Conservation (phyloP, 106 monocot species). For the Alisma plantagoaquatica region DNA sequence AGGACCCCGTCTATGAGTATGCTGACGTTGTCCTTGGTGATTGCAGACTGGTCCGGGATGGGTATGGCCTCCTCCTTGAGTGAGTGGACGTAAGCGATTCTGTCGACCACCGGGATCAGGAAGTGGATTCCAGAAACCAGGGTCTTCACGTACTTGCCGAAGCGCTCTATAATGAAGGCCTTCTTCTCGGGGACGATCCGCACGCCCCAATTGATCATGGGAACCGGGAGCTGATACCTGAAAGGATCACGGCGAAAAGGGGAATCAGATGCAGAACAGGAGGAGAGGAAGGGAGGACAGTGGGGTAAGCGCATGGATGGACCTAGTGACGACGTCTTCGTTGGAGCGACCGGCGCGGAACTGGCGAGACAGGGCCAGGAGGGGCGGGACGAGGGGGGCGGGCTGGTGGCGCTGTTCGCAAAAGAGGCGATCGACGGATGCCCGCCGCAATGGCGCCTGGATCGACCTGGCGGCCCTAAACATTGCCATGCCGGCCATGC, state of each 20-base stretch:
- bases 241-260: background rate
- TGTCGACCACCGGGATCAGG: constrained; percentile 41
- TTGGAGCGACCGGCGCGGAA: constrained; percentile 6
- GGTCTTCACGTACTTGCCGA: constrained; percentile 18
- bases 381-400: background rate
- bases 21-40: constrained; percentile 95
- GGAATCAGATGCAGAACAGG: background rate
- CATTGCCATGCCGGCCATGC: too few relatives aligned
- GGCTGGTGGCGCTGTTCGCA: too few relatives aligned
- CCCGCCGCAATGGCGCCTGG: too few relatives aligned
- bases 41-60: constrained; percentile 83
- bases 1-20: constrained; percentile 85
- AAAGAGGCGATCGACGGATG: too few relatives aligned
- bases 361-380: background rate
- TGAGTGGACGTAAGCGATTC: constrained; percentile 91
- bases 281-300: background rate
- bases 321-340: background rate
- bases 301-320: too few relatives aligned
- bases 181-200: constrained; percentile 33
- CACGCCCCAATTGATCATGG: constrained; percentile 21
- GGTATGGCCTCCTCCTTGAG: constrained; percentile 95
- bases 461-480: too few relatives aligned
- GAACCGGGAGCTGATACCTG: constrained; percentile 9
- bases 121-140: constrained; percentile 13
- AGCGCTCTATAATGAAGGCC: constrained; percentile 26